Conservation (phyloP, 495 filamentous ascomycete species). For the Lepidopterella palustris region DNA sequence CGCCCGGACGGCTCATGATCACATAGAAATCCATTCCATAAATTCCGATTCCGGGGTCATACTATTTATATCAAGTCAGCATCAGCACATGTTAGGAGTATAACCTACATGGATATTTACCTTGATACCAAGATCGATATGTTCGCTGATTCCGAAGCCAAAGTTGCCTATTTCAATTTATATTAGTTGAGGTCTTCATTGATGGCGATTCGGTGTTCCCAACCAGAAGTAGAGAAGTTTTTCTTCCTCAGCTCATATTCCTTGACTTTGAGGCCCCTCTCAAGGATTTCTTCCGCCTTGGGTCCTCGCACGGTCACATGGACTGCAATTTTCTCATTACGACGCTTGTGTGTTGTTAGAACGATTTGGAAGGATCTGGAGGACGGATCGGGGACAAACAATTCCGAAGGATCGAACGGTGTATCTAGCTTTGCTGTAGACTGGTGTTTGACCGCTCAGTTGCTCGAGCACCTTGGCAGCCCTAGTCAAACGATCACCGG, state of each 20-base stretch:
- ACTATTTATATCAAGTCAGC: conserved; percentile 19
- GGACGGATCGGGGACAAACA: too few relatives aligned
- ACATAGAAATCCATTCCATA: conserved; percentile 99
- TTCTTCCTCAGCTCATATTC: conserved; percentile 98
- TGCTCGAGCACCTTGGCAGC: conserved; percentile 99
- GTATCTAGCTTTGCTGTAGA: conserved; percentile 99
- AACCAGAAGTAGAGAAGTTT: conserved; percentile 98
- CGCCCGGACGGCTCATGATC: conserved; percentile 99
- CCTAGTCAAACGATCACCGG: conserved; percentile 99
- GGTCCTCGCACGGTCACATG: conserved; percentile 99
- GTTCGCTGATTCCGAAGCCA: conserved; percentile 90
- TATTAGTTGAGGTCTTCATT: too few relatives aligned
- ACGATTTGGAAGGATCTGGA: too few relatives aligned
- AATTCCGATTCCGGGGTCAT: conserved; percentile 72
- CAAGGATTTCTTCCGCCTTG: conserved; percentile 99
- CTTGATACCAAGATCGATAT: conserved; percentile 99
- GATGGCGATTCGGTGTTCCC: too few relatives aligned
- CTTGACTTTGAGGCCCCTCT: conserved; percentile 99
- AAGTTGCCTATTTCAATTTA: neutral
- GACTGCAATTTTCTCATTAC: conserved; percentile 82
- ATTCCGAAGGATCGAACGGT: conserved; percentile 99
- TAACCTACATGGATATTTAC: too few relatives aligned
- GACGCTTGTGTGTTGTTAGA: too few relatives aligned
- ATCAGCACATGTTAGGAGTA: too few relatives aligned
- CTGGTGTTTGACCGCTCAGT: conserved; percentile 97